These are phyloP conservation scores for Brassica nigra DNA, from an alignment of 345 rosid species.

Conservation along the genomic window DNA sequence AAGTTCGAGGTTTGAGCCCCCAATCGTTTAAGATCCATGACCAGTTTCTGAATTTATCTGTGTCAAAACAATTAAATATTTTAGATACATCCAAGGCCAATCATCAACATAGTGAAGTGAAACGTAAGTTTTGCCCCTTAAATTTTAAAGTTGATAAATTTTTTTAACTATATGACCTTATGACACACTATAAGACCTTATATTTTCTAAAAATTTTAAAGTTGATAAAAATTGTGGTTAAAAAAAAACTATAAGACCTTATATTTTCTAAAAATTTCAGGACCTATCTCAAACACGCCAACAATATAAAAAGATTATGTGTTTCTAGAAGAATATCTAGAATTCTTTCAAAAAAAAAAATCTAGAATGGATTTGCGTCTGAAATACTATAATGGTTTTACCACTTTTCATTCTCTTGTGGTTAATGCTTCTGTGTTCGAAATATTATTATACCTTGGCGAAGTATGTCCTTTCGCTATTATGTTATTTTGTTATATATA, in stretches of 20 bases:
- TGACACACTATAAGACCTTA: too few species aligned
- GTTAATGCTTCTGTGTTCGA: conserved; percentile 20
- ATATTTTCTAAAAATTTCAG: neutral
- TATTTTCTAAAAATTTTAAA: neutral
- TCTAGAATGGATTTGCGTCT: conserved; percentile 34
- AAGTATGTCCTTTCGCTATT: conserved; percentile 13
- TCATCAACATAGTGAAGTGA: neutral
- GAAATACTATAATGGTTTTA: conserved; percentile 31
- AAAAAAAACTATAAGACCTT: neutral
- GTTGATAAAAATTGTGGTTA: too few species aligned
- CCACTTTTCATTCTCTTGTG: neutral
- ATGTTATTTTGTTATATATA: neutral
- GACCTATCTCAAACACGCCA: neutral
- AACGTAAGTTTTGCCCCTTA: neutral
- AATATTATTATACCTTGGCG: conserved; percentile 14
- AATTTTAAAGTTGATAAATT: neutral
- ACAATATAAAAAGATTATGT: conserved; percentile 16
- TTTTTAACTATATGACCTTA: neutral
- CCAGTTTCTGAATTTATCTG: conserved; percentile 1
- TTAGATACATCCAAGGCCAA: neutral
- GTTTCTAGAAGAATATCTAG: conserved; percentile 30
- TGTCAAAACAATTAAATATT: neutral
- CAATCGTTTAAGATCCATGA: neutral
- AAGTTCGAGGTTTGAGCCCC: neutral
- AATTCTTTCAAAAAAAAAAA: neutral